Base-by-base conservation (phyloP, 2,329 filamentous ascomycete species). In the Fusarium sp. region DNA sequence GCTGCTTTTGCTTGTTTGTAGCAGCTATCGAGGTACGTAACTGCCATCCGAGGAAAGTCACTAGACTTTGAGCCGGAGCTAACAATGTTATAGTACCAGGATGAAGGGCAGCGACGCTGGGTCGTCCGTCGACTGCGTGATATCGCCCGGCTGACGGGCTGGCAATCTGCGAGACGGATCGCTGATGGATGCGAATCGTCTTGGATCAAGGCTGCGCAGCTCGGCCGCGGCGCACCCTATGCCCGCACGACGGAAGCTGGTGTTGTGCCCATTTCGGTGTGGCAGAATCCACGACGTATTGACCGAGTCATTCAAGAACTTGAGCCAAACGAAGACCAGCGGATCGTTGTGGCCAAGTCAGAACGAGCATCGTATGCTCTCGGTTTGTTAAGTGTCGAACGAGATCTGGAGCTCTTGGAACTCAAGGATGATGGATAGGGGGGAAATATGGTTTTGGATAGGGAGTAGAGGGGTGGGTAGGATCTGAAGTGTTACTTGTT, bases 1-100 rank as follows among this genome's bases (percentile, higher is more conserved):
- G 91, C 76, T 92, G 91, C 5, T 93, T 98, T 78, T 91, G 92
- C 6, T 85, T 98, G 2, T 98, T 98, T 84, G 95, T 98, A 71
- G 93, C 95, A 2, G 96, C 90, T 5, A 90, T 98, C 13, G 90
- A 92, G 85, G 90, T 92, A 83, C 76, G 82, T 76, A 50, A 32
- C 41, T 20, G 34, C 18, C 52, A 25, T 25, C 30, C 9, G 20
- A 25, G 23, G 14, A 45, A 9, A 30, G 25, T 18, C 9, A 32
- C 16, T 20, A 13, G 4, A 23, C 50, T n/a, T 35, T 7, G 43
- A 48, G 27, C 25, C 48, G 16, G 30, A 68, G 45, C 71, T 80
- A 66, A 81, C 48, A 13, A 23, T 7, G 13, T 52, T 59, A 6
- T 87, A 98, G 87, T 97, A 92, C 80, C 90, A 90, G 77, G 90